These are phyloP conservation scores for Pichia gijzeniarum DNA, from an alignment of 805 yeast species.

Conservation along the genomic window DNA sequence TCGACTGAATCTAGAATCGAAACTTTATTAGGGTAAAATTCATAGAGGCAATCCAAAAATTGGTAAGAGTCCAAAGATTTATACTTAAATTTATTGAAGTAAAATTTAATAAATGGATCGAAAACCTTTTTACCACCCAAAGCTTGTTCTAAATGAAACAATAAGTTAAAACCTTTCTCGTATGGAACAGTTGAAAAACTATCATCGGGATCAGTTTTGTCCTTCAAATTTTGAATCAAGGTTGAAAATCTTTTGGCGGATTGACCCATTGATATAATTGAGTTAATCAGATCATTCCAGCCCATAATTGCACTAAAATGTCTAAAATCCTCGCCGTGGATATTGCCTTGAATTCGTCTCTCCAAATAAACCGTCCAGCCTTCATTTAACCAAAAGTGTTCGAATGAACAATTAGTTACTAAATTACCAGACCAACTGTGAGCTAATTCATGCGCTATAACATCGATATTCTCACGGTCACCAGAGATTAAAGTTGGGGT, in stretches of 20 bases:
- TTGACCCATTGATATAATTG: constrained; percentile 60
- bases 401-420: constrained; percentile 88
- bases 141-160: constrained; percentile 64
- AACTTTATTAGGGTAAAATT: constrained; percentile 40
- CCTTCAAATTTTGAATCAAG: constrained; percentile 66
- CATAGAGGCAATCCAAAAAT: constrained; percentile 71
- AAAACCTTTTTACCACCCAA: constrained; percentile 70
- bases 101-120: constrained; percentile 74
- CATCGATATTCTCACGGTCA: constrained; percentile 80
- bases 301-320: constrained; percentile 83
- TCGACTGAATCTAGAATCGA: constrained; percentile 61
- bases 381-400: constrained; percentile 91
- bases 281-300: constrained; percentile 71
- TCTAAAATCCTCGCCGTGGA: constrained; percentile 75
- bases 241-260: constrained; percentile 46
- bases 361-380: constrained; percentile 95
- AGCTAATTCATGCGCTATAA: constrained; percentile 87
- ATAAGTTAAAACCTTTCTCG: constrained; percentile 80
- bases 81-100: constrained; percentile 64
- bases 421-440: constrained; percentile 92
- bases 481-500: constrained; percentile 85
- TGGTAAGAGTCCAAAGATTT: constrained; percentile 74
- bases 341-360: constrained; percentile 67
- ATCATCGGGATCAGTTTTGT: constrained; percentile 78
- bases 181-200: constrained; percentile 84